phyloP scores from a whole-genome alignment of 2,329 filamentous ascomycete species.

The Ascochyta lentis region DNA sequence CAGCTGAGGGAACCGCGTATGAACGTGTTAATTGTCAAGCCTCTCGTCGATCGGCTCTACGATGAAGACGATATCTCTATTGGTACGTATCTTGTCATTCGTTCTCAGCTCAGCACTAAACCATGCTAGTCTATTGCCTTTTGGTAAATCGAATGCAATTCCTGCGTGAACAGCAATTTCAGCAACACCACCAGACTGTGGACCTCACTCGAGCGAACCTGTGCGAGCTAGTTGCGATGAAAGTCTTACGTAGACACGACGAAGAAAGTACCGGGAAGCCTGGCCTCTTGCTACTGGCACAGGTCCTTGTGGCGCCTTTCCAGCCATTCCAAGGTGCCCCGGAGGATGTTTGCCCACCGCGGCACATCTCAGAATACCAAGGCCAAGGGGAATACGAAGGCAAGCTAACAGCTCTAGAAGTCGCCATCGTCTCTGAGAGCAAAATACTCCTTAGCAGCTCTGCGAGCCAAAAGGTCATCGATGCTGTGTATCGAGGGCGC shows the following conservation, averaged over 20 bases:
- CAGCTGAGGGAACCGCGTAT: constrained; percentile 82
- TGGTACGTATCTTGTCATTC: constrained; percentile 53
- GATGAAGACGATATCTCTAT: constrained; percentile 80
- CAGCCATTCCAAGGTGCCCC: constrained; percentile 87
- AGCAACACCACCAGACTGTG: constrained; percentile 80
- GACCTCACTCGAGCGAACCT: constrained; percentile 78
- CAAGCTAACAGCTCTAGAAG: constrained; percentile 78
- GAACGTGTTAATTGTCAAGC: constrained; percentile 79
- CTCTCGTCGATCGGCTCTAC: constrained; percentile 83
- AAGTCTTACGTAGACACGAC: constrained; percentile 78
- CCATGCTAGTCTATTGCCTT: constrained; percentile 73
- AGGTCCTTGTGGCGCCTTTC: constrained; percentile 82
- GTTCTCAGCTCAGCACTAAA: constrained; percentile 8
- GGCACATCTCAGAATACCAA: constrained; percentile 55
- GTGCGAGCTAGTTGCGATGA: constrained; percentile 80
- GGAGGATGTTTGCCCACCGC: constrained; percentile 66
- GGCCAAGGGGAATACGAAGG: constrained; percentile 58
- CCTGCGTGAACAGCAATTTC: constrained; percentile 75
- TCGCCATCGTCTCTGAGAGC: constrained; percentile 82
- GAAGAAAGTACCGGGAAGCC: constrained; percentile 76
- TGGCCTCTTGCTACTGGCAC: constrained; percentile 75
- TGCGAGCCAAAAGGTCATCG: constrained; percentile 80
- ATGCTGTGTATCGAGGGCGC: constrained; percentile 80
- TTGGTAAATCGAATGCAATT: constrained; percentile 84
- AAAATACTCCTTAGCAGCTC: constrained; percentile 79